Evolutionary conservation across 176 grass and related monocot genomes (phyloP).

Genomic region (Phragmites australis): DNA sequence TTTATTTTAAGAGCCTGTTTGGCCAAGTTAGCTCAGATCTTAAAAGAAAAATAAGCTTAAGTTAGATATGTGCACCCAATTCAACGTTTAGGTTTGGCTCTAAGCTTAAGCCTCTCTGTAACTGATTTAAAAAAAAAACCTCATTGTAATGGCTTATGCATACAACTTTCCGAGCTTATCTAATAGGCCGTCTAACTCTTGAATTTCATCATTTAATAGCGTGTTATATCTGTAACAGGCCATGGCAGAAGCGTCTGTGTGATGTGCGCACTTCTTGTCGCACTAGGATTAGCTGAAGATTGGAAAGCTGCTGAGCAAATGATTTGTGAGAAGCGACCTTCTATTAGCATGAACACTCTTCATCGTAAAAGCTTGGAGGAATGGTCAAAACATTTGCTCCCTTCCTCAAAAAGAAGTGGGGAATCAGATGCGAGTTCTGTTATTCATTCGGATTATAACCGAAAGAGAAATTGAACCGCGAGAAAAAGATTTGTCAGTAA

Average conservation of each 20-base stretch:
- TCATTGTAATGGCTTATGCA: neutral
- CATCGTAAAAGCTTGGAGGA: slow-evolving; percentile 86
- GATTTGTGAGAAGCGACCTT: slow-evolving; percentile 74
- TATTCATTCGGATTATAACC: slow-evolving; percentile 71
- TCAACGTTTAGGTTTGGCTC: neutral
- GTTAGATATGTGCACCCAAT: neutral
- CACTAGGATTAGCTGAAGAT: slow-evolving; percentile 72
- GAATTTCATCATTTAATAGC: slow-evolving; percentile 19
- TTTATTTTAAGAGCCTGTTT: slow-evolving; percentile 1
- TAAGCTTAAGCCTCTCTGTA: slow-evolving; percentile 4
- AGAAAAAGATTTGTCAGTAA: slow-evolving; percentile 19
- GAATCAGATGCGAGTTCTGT: slow-evolving; percentile 69
- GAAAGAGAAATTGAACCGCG: slow-evolving; percentile 40
- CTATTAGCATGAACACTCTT: slow-evolving; percentile 82
- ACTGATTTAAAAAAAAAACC: neutral
- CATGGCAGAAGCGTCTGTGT: slow-evolving; percentile 94
- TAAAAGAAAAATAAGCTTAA: slow-evolving; percentile 25
- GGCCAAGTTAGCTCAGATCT: neutral
- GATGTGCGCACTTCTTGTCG: slow-evolving; percentile 91
- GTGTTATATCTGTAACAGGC: slow-evolving; percentile 55
- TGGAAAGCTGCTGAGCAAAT: slow-evolving; percentile 94
- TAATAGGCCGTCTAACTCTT: neutral
- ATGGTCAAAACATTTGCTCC: slow-evolving; percentile 77
- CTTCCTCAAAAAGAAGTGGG: slow-evolving; percentile 54
- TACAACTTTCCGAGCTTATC: neutral